phyloP scores from a whole-genome alignment of 2,329 filamentous ascomycete genomes.

The Cercospora sp. region DNA sequence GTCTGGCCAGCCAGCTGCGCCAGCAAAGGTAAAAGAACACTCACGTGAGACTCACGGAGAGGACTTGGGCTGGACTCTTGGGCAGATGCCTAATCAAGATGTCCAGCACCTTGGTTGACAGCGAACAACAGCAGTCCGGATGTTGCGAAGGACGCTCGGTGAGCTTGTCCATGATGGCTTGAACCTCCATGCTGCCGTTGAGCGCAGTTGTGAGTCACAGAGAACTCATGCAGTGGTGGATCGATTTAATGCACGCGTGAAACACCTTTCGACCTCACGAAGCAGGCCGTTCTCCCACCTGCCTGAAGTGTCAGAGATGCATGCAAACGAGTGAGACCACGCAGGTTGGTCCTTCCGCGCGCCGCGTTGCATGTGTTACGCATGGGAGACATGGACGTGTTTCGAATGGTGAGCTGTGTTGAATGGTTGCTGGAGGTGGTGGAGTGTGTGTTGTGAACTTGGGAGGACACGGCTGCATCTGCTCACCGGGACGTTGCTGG shows the following conservation, averaged over 20 bases:
- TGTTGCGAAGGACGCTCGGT: slow-evolving; percentile 12
- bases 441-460: neutral
- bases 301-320: neutral
- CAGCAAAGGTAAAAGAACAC: neutral
- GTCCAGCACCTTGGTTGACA: slow-evolving; percentile 24
- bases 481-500: neutral
- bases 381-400: neutral
- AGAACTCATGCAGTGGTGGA: neutral
- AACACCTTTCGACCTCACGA: neutral
- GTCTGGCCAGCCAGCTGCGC: neutral
- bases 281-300: neutral
- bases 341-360: neutral
- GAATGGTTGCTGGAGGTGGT: neutral
- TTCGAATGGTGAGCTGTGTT: neutral
- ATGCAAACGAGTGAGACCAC: neutral
- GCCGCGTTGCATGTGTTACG: neutral
- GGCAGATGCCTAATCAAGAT: slow-evolving; percentile 19
- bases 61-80: slow-evolving; percentile 15
- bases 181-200: neutral
- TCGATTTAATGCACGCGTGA: slow-evolving; percentile 4
- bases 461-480: neutral
- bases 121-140: slow-evolving; percentile 25
- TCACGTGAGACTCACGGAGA: neutral
- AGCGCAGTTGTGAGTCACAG: slow-evolving; percentile 23
- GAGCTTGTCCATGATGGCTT: slow-evolving; percentile 11